A percentile compares a stretch with the other conserved stretches of the same genome.
Evolutionary conservation across 257 asterid species (phyloP).

Genomic region (Fraxinus excelsior): DNA sequence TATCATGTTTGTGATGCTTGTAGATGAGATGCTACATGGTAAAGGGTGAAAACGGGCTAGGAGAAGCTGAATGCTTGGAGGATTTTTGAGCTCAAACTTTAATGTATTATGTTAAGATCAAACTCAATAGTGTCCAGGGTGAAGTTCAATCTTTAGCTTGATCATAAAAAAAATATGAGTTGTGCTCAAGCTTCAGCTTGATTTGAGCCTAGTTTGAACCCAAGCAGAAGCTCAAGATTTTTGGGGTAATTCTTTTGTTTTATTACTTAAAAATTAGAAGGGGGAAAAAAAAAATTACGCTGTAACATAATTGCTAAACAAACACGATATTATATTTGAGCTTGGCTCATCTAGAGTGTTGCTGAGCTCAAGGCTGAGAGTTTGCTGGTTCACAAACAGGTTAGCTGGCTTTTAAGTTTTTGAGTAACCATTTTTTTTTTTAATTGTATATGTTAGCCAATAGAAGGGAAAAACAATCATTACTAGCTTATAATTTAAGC

Average conservation of each 20-base stretch:
- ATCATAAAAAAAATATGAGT: not conserved
- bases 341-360: not conserved
- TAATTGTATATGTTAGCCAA: no score
- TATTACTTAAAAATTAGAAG: not conserved
- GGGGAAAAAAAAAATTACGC: not conserved
- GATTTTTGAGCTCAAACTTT: slow-evolving; percentile 13
- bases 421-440: no score
- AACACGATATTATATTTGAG: not conserved
- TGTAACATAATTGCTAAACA: not conserved
- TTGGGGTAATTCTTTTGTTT: not conserved
- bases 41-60: not conserved
- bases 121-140: not conserved
- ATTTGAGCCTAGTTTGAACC: not conserved
- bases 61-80: slow-evolving; percentile 8
- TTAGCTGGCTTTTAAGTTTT: not conserved
- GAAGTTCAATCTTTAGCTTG: not conserved
- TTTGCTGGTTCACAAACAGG: not conserved
- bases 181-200: not conserved
- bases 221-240: not conserved
- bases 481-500: slow-evolving; percentile 9
- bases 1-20: slow-evolving; percentile 3
- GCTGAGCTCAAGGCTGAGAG: not conserved
- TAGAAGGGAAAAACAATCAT: not conserved
- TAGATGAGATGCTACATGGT: not conserved
- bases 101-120: not conserved